Percentiles rank a stretch among this genome's conserved stretches.
phyloP scores from a whole-genome alignment of 345 rosid species.

The Combretum micranthum region DNA sequence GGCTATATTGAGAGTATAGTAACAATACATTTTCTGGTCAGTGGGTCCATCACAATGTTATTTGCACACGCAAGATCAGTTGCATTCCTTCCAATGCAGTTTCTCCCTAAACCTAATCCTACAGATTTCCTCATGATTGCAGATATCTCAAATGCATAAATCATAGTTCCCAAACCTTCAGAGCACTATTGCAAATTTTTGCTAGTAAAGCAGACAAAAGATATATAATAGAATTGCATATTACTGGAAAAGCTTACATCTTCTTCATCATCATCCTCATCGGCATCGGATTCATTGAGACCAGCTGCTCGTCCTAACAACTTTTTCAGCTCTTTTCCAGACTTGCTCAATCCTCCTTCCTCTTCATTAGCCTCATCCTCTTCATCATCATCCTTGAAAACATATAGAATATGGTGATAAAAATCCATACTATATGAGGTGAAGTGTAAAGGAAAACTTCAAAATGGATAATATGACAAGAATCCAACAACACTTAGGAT shows the following conservation, averaged over 20 bases:
- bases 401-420: background rate
- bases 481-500: too few relatives aligned
- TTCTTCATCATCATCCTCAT: slow-evolving; percentile 71
- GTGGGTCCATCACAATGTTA: too few relatives aligned
- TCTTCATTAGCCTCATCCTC: slow-evolving; percentile 74
- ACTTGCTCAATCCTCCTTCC: slow-evolving; percentile 82
- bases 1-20: too few relatives aligned
- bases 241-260: slow-evolving; percentile 44
- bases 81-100: too few relatives aligned
- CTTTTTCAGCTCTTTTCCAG: slow-evolving; percentile 95
- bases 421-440: background rate
- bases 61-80: too few relatives aligned
- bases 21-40: too few relatives aligned
- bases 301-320: slow-evolving; percentile 72
- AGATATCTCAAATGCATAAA: too few relatives aligned
- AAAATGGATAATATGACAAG: too few relatives aligned
- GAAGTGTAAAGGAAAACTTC: too few relatives aligned
- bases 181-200: background rate
- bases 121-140: too few relatives aligned
- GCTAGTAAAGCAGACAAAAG: background rate
- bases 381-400: slow-evolving; percentile 52
- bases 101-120: too few relatives aligned
- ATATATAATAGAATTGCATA: background rate
- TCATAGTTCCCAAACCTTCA: background rate
- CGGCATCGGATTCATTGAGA: slow-evolving; percentile 66